Base-by-base conservation (phyloP, 192 early-diverging fungal genomes). In the Mortierella claussenii region DNA sequence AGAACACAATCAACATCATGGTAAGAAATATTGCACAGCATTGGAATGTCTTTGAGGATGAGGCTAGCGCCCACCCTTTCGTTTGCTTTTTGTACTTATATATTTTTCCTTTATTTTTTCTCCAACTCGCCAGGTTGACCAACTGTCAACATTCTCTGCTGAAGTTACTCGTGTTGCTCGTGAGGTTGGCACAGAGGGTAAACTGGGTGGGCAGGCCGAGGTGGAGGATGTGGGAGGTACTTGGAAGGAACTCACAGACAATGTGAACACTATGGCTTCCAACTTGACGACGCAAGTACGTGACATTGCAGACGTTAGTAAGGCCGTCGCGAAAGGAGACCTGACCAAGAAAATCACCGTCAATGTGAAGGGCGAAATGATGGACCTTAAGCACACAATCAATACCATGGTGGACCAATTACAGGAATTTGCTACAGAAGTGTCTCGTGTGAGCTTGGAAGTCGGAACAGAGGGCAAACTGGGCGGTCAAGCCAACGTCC, bases 181-280 rank as follows among this genome's bases (percentile, higher is more conserved):
- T 11, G 87, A 89, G 55, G 89, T 91, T 34, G 89, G 89, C 3
- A 91, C 89, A 2, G 89, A 91, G 18, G 89, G 89, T 21, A 76
- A 81, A 47, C 80, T 91, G 1, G 89, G 89, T 30, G 89, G 88
- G 2, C 85, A 89, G 45, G 89, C 89, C 9, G 70, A 81, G 18
- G 87, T 90, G 5, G 68, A 81, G 18, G 79, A 78, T 55, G 87
- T 90, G 11, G 85, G 74, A 24, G 89, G 89, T 8, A 85, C 86
- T 4, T 90, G 89, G 89, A 88, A 87, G 68, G 81, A 84, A 24
- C 67, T 90, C 0, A 90, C 87, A 0, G 84, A 87, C 13, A 86
- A 86, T 61, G 89, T 90, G 45, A 90, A 90, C 69, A 76, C 67
- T 12, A 90, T 90, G 89, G 89, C 89, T n/a, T 66, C 69, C 51